Evolutionary conservation across 495 filamentous ascomycete species (phyloP), one percentile per base, ranked within the genome.

Genomic region (Glutinoglossum americanum): DNA sequence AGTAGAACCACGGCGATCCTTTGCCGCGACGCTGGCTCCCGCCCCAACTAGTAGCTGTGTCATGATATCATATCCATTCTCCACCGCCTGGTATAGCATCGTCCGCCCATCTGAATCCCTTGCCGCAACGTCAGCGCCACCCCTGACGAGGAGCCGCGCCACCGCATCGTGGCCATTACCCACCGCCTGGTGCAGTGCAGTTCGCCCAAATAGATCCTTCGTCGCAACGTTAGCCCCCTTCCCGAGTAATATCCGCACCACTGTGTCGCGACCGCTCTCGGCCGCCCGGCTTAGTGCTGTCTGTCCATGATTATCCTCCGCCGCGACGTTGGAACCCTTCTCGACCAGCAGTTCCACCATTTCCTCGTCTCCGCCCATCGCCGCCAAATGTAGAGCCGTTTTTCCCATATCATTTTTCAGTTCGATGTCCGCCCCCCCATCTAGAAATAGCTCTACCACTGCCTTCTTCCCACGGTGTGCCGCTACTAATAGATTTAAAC

Each of bases 371-470:
- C 59, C 59, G 7, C 1, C 51, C 35, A 49, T n/a, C 17, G 49
- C 44, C 48, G 57, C 57, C 28, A 53, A 1, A 54, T 59, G 49
- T 21, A 59, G 48, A 33, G 57, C 48, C 5, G 57, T 56, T 56
- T 28, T 54, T 21, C 57, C 57, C 7, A 11, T 37, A 51, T 59
- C 45, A 27, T 56, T 48, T 30, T 30, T 59, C 3, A 27, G 21
- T 33, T 25, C 57, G 27, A n/a, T 30, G 23, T 59, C 47, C 19
- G 57, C 57, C 28, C 44, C 53, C 10, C 48, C 1, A 32, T 59
- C 13, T 2, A 39, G 37, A 1, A 39, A 13, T 13, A 39, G 15
- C 37, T 17, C 2, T 2, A 39, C 37, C 1, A 33, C 45, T 55
- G 57, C 9, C 7, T 35, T 35, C 4, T 58, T 58, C 28, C 37